Evolutionary conservation across 805 yeast genomes (phyloP).

Genomic region (Sugiyamaella marilandica): DNA sequence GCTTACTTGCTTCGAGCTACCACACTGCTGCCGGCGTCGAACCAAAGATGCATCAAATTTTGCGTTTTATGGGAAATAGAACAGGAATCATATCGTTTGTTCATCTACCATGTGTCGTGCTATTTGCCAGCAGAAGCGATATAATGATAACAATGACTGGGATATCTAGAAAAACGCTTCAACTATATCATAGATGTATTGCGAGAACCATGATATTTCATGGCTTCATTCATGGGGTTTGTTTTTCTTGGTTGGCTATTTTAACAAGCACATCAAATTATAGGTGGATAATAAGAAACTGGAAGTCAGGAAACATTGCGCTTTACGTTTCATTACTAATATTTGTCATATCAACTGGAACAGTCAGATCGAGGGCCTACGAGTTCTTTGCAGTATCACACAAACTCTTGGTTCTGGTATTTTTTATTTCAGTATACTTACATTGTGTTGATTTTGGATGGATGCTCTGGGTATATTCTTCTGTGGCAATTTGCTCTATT

Average conservation of each 20-base stretch:
- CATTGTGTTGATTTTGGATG: conserved; percentile 52
- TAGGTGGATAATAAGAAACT: conserved; percentile 32
- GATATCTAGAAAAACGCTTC: conserved; percentile 55
- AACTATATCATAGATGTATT: conserved; percentile 48
- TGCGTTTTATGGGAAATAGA: conserved; percentile 21
- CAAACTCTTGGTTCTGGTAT: conserved; percentile 30
- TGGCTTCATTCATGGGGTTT: conserved; percentile 26
- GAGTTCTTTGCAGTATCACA: conserved; percentile 56
- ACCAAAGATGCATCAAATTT: conserved; percentile 13
- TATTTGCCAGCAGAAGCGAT: conserved; percentile 66
- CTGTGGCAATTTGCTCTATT: conserved; percentile 14
- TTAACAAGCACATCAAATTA: conserved; percentile 16
- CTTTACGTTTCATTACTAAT: conserved; percentile 38
- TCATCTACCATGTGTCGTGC: conserved; percentile 26
- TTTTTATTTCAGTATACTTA: conserved; percentile 51
- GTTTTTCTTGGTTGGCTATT: conserved; percentile 16
- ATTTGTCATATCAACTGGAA: conserved; percentile 44
- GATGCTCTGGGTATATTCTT: conserved; percentile 45
- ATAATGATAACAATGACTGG: conserved; percentile 59
- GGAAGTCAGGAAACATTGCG: conserved; percentile 43
- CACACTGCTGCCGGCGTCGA: conserved; percentile 10
- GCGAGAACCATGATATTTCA: conserved; percentile 25
- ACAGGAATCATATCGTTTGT: conserved; percentile 25
- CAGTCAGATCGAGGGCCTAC: conserved; percentile 49
- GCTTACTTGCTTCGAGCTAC: conserved; percentile 24